Evolutionary conservation across 352 stramenopile genomes (phyloP).

Genomic region (Phytophthora foliorum): DNA sequence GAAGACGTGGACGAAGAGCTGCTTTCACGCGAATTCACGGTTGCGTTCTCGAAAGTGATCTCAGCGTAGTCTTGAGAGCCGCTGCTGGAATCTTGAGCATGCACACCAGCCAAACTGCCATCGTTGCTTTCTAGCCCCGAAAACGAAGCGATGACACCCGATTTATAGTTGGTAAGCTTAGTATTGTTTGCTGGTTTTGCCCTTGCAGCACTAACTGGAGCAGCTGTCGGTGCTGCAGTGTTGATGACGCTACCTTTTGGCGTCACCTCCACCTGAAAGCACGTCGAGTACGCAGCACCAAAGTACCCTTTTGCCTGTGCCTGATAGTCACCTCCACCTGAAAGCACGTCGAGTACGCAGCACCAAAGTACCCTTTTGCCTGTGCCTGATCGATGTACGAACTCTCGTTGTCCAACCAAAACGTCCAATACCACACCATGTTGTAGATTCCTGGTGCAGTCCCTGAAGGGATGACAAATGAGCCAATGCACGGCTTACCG

Average conservation of each 20-base stretch:
- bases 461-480: conserved; percentile 56
- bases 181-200: conserved; percentile 2
- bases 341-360: conserved; percentile 65
- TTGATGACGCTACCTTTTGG: conserved; percentile 30
- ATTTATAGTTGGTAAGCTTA: conserved; percentile 14
- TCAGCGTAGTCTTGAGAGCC: conserved; percentile 1
- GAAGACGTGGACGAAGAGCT: not conserved
- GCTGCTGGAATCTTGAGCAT: conserved; percentile 18
- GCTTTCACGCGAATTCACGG: conserved; percentile 1
- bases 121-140: conserved; percentile 6
- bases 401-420: conserved; percentile 59
- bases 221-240: not conserved
- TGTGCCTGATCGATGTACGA: conserved; percentile 59
- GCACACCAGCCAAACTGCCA: conserved; percentile 23
- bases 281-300: conserved; percentile 72
- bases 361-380: conserved; percentile 59
- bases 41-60: conserved; percentile 8
- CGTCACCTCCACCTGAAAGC: conserved; percentile 72
- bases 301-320: conserved; percentile 69
- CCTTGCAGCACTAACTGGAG: not conserved
- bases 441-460: conserved; percentile 64
- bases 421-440: conserved; percentile 83
- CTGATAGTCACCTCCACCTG: conserved; percentile 69
- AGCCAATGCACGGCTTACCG: conserved; percentile 67
- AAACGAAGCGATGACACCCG: conserved; percentile 14